Base-by-base conservation (phyloP, 164 flowering plant genomes). In the Umbilicus rupestris region DNA sequence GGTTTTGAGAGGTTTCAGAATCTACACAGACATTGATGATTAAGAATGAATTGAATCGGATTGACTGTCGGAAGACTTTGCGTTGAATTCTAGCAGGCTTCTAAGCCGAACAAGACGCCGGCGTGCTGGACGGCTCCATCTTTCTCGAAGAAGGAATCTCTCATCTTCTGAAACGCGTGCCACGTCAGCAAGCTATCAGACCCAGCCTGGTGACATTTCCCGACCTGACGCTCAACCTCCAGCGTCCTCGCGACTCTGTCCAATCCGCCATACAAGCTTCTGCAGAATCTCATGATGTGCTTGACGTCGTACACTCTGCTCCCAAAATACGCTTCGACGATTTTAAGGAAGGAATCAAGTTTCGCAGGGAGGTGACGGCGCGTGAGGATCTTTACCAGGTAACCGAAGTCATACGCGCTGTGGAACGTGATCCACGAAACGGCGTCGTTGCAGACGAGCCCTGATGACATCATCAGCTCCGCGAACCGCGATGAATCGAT, bases 121-220 rank as follows among this genome's bases (percentile, higher is more conserved):
- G 85, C 82, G 29, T 75, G 77, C 62, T 78, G 70, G 30, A 78
- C 82, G 68, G 78, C 70, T 50, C 70, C 80, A 26, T 70, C 75
- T 0, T 70, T 30, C 10, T 68, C 70, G 50, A 81, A 80, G 63
- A 64, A 79, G 11, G 66, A 41, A 22, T 79, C 79, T 59, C 76
- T 77, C 58, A 83, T 80, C 65, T 74, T 79, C 72, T 78, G 76
- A 63, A 83, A 85, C 6, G 82, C 85, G 30, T 79, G 86, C 85
- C 83, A 80, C 9, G 88, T 84, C 70, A 84, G 75, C 74, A 86
- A 68, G 70, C 85, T 81, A 66, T 86, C 88, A 0, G 90, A 84
- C 1, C 91, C 88, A 71, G 91, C 88, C 66, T 84, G 88, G 45
- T 86, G 90, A 66, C 81, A 74, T 49, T 75, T 77, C 46, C 90